Conservation (phyloP, 495 filamentous ascomycete genomes). For the Emericellopsis terricola region DNA sequence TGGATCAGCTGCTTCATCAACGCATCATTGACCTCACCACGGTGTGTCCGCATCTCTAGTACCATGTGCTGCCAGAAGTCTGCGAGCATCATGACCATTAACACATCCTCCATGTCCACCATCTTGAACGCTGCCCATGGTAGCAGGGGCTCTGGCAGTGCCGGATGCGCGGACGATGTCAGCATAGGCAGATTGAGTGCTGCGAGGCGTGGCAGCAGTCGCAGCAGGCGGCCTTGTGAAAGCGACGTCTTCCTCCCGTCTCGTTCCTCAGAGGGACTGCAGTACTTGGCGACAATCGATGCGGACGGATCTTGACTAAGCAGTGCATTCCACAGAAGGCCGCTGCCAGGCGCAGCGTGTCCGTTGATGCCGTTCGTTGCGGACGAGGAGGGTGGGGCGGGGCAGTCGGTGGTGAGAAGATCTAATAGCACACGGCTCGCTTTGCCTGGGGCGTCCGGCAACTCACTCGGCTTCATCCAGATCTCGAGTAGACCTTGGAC, state of each 20-base stretch:
- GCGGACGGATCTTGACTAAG: too few relatives aligned
- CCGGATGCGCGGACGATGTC: conserved; percentile 35
- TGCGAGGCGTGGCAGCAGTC: conserved; percentile 49
- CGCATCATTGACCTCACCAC: too few relatives aligned
- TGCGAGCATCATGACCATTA: conserved; percentile 67
- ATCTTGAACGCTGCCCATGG: conserved; percentile 59
- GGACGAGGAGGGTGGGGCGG: conserved; percentile 7
- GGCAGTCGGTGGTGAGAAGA: conserved; percentile 50
- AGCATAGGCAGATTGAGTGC: conserved; percentile 44
- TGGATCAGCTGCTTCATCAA: too few relatives aligned
- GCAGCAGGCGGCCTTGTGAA: conserved; percentile 60
- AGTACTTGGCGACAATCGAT: conserved; percentile 39
- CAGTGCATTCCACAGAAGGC: too few relatives aligned
- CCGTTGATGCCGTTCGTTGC: conserved; percentile 18
- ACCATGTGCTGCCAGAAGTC: conserved; percentile 68
- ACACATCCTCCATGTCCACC: conserved; percentile 52
- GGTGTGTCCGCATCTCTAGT: too few relatives aligned
- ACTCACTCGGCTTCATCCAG: too few relatives aligned
- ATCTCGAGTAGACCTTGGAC: conserved; percentile 57
- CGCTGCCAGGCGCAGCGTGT: too few relatives aligned
- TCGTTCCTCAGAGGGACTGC: conserved; percentile 27
- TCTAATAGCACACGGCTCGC: conserved; percentile 49
- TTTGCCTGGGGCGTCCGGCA: conserved; percentile 47
- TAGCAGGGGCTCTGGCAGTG: conserved; percentile 27
- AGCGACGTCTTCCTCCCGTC: conserved; percentile 44